These are phyloP conservation scores for Eucalyptus cladocalyx DNA, from an alignment of 345 rosid species.

Conservation along the genomic window DNA sequence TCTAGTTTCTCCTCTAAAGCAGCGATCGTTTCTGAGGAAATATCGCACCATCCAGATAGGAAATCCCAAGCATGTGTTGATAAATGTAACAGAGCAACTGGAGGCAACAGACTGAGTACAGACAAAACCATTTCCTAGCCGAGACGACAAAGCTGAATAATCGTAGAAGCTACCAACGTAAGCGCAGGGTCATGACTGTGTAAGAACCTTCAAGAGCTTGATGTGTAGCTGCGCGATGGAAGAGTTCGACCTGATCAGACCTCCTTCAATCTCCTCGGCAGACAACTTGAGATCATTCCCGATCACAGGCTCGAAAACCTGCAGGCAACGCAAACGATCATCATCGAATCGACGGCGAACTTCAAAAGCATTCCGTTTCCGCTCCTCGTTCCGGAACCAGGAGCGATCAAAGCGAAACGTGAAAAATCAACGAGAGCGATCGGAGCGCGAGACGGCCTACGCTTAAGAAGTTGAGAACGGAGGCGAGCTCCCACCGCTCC, in stretches of 20 bases:
- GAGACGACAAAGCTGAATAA: background rate
- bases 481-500: constrained; percentile 85
- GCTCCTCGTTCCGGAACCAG: background rate
- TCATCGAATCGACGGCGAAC: background rate
- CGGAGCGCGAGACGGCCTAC: constrained; percentile 7
- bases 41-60: background rate
- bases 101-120: background rate
- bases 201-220: constrained; percentile 49
- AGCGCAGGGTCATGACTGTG: background rate
- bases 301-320: constrained; percentile 68
- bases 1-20: background rate
- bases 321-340: background rate
- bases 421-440: background rate
- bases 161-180: background rate
- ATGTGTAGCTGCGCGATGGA: constrained; percentile 61
- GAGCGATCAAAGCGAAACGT: background rate
- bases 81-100: background rate
- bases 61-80: background rate
- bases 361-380: background rate
- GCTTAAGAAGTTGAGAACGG: constrained; percentile 68
- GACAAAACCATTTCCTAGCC: background rate
- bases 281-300: constrained; percentile 43
- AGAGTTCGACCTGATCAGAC: constrained; percentile 36
- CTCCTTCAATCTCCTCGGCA: constrained; percentile 67
- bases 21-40: background rate